phyloP scores from a whole-genome alignment of 1,284 basidiomycete species.

The Malassezia japonica region DNA sequence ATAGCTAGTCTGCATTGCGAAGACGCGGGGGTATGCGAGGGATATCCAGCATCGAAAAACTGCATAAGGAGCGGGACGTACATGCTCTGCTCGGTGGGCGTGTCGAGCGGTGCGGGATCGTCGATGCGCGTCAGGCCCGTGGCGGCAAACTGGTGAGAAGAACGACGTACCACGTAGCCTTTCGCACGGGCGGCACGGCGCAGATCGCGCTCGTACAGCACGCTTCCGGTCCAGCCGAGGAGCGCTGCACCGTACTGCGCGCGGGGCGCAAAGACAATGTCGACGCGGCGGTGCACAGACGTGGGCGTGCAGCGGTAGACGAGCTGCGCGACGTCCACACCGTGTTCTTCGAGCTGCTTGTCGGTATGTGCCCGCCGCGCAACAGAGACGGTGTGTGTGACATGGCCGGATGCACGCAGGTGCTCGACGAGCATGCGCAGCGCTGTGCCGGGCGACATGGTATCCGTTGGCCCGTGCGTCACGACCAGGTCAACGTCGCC shows the following conservation, averaged over 20 bases:
- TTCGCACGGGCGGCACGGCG: conserved; percentile 12
- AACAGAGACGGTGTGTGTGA: conserved; percentile 2
- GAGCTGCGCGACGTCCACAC: conserved; percentile 18
- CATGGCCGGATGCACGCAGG: not conserved
- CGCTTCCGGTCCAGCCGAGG: conserved; percentile 19
- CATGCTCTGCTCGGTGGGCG: conserved; percentile 9
- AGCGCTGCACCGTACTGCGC: conserved; percentile 16
- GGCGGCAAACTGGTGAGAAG: conserved; percentile 4
- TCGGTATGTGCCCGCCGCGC: conserved; percentile 3
- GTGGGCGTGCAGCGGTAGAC: conserved; percentile 4
- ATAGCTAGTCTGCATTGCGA: conserved; percentile 9
- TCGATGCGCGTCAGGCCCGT: conserved; percentile 3
- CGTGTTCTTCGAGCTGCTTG: not conserved
- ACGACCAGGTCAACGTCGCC: conserved; percentile 20
- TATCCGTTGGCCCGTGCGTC: not conserved
- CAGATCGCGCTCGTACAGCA: conserved; percentile 19
- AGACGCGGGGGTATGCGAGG: conserved; percentile 9
- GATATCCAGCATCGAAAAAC: conserved; percentile 4
- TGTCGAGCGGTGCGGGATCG: conserved; percentile 1
- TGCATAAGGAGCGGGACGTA: not conserved
- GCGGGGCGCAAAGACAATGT: conserved; percentile 14
- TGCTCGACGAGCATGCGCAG: not conserved
- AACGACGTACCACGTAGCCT: conserved; percentile 7
- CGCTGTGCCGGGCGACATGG: not conserved
- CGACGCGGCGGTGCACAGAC: conserved; percentile 13